phyloP scores from a whole-genome alignment of 148 eudicot species.

The Cornus controversa region DNA sequence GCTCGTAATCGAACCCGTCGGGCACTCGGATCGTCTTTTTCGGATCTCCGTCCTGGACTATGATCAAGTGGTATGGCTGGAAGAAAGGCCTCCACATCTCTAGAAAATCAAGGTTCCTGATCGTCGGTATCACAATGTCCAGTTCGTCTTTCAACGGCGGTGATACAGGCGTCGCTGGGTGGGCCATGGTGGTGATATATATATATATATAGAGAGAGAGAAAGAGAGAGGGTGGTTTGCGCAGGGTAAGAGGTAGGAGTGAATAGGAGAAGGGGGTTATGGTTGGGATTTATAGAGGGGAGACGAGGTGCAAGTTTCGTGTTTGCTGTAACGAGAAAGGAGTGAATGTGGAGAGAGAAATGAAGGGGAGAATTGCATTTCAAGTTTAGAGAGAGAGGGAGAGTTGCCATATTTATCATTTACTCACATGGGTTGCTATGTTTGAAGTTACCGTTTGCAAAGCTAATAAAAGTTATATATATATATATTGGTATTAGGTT shows the following conservation, averaged over 20 bases:
- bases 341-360: background rate
- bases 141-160: constrained; percentile 29
- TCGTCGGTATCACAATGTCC: constrained; percentile 38
- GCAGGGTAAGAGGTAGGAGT: background rate
- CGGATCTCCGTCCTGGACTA: constrained; percentile 36
- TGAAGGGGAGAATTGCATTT: too few relatives aligned
- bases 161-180: constrained; percentile 17
- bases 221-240: background rate
- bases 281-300: background rate
- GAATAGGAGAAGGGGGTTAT: background rate
- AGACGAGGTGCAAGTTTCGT: background rate
- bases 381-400: background rate
- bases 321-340: background rate
- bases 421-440: background rate
- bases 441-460: too few relatives aligned
- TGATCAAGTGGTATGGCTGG: constrained; percentile 32
- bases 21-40: constrained; percentile 28
- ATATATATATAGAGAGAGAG: background rate
- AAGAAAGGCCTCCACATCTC: constrained; percentile 37
- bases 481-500: too few relatives aligned
- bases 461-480: too few relatives aligned
- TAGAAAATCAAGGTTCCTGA: constrained; percentile 31
- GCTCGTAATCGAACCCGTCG: constrained; percentile 34
- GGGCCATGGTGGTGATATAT: constrained; percentile 13
- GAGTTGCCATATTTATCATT: background rate